A percentile compares a stretch with the other conserved stretches of the same genome.
phyloP scores from a whole-genome alignment of 768 basidiomycete genomes.

The Wakefieldia striispora region DNA sequence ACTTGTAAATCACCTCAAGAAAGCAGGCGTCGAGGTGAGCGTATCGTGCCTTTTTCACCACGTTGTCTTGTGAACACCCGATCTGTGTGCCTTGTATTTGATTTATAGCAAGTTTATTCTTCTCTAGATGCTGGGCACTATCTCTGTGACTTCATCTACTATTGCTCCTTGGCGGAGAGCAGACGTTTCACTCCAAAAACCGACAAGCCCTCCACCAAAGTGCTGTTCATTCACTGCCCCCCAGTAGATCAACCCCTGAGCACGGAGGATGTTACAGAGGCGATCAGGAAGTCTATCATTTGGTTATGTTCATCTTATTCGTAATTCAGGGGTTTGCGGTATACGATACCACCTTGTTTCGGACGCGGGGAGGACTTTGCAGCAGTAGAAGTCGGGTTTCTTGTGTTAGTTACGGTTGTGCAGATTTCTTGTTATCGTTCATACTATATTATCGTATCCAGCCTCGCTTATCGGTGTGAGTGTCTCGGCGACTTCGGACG shows the following conservation, averaged over 20 bases:
- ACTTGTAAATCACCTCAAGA: slow-evolving; percentile 36
- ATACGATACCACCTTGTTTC: slow-evolving; percentile 17
- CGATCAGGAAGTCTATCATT: slow-evolving; percentile 56
- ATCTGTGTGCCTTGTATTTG: neutral
- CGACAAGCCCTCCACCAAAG: slow-evolving; percentile 37
- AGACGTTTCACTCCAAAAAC: slow-evolving; percentile 40
- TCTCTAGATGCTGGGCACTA: slow-evolving; percentile 78
- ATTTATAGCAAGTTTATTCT: slow-evolving; percentile 57
- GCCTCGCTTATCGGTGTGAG: neutral
- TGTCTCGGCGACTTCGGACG: slow-evolving; percentile 19
- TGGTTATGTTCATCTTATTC: slow-evolving; percentile 46
- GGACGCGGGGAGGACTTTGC: slow-evolving; percentile 21
- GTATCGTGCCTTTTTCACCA: neutral
- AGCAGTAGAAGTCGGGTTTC: slow-evolving; percentile 11
- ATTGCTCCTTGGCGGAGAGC: slow-evolving; percentile 70
- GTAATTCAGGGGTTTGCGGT: slow-evolving; percentile 8
- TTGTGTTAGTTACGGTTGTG: neutral
- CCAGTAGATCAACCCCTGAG: slow-evolving; percentile 62
- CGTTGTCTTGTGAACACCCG: slow-evolving; percentile 4
- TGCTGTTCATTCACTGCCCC: slow-evolving; percentile 71
- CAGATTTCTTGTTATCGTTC: slow-evolving; percentile 1
- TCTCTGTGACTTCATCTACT: slow-evolving; percentile 75
- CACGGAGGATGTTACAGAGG: slow-evolving; percentile 66
- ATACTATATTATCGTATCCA: neutral
- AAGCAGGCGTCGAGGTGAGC: slow-evolving; percentile 32